phyloP scores from a whole-genome alignment of 2,329 filamentous ascomycete species.

The Bipolaris bicolor region DNA sequence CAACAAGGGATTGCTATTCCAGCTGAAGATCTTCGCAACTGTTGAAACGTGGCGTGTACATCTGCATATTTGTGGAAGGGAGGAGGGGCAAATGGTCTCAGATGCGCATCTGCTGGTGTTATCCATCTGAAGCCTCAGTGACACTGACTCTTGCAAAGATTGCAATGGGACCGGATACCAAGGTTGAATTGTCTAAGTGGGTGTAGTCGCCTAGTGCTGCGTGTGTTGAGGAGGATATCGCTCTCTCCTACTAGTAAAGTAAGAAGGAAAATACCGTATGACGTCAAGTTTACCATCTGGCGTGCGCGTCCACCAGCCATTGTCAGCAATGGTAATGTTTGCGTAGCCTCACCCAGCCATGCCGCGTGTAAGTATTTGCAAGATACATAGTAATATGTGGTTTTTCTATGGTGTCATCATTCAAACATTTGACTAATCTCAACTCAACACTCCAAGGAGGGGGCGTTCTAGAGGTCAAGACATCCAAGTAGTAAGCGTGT shows the following conservation, averaged over 20 bases:
- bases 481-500: not conserved
- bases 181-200: constrained; percentile 1
- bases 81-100: constrained; percentile 8
- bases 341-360: not conserved
- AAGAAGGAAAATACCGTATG: not conserved
- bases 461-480: too few species aligned
- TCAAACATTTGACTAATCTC: too few species aligned
- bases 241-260: not conserved
- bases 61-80: constrained; percentile 2
- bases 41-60: not conserved
- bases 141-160: not conserved
- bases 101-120: constrained; percentile 5
- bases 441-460: too few species aligned
- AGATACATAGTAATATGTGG: too few species aligned
- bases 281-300: constrained; percentile 15
- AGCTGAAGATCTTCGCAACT: not conserved
- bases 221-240: constrained; percentile 4
- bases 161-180: constrained; percentile 6
- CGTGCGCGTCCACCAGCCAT: constrained; percentile 4
- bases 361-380: not conserved
- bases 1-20: not conserved
- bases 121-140: constrained; percentile 6
- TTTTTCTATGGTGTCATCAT: too few species aligned
- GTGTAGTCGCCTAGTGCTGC: constrained; percentile 1
- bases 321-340: not conserved